Conservation (phyloP, 345 rosid genomes). For the Eucalyptus caleyi region DNA sequence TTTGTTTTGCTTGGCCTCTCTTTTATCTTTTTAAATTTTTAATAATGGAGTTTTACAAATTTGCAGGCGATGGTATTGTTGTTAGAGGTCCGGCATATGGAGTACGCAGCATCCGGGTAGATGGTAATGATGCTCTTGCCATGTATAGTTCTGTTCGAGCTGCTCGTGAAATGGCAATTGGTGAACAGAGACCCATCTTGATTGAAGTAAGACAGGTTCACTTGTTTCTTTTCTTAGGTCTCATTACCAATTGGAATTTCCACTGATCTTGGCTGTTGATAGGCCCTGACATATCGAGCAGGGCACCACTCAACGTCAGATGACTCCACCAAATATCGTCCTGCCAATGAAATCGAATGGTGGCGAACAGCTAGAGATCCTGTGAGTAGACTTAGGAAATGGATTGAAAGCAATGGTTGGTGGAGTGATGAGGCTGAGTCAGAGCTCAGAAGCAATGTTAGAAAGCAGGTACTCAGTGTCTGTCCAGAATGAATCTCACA, state of each 20-base stretch:
- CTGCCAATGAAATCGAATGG: constrained; percentile 56
- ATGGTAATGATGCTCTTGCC: constrained; percentile 92
- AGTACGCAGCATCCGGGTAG: constrained; percentile 72
- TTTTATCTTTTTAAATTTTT: not conserved
- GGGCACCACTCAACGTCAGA: constrained; percentile 96
- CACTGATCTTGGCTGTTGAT: not conserved
- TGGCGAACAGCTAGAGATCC: constrained; percentile 63
- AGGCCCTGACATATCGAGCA: constrained; percentile 86
- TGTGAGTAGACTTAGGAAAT: constrained; percentile 47
- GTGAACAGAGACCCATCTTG: constrained; percentile 62
- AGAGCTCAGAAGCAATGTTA: constrained; percentile 39
- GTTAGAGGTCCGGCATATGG: constrained; percentile 85
- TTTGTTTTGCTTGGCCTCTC: not conserved
- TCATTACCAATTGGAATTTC: no score
- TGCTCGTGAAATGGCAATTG: constrained; percentile 71
- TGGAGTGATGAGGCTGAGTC: constrained; percentile 56
- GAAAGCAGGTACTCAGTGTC: constrained; percentile 39
- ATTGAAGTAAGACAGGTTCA: constrained; percentile 44
- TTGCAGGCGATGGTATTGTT: constrained; percentile 77
- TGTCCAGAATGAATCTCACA: not conserved
- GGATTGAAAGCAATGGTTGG: constrained; percentile 73
- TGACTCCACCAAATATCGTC: constrained; percentile 85
- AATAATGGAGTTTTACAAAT: not conserved
- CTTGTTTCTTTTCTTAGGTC: not conserved
- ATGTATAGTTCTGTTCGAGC: constrained; percentile 59